Evolutionary conservation across 2,329 filamentous ascomycete genomes (phyloP), one percentile per base, ranked within the genome.

Genomic region (Neopestalotiopsis rosae): DNA sequence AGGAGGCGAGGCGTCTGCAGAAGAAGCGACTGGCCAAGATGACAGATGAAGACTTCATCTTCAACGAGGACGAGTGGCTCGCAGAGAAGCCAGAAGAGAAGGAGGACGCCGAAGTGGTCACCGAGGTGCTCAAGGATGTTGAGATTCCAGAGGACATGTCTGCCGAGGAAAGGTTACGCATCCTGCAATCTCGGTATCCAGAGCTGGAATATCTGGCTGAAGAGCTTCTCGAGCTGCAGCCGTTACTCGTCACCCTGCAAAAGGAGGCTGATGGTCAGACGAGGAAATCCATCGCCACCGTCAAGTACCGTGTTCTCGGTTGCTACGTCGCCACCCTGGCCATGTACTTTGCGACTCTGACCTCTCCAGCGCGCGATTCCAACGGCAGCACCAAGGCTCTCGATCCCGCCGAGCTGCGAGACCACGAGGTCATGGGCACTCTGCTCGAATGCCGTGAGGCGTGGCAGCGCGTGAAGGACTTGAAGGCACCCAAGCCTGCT

Each of bases 331-430:
- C 93, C 58, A 88, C 94, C 1, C 85, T 99, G 73, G 91, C 93
- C 63, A 95, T 97, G 89, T 99, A 99, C 80, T 97, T 99, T 79
- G 93, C 95, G 49, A 88, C 98, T 45, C 83, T 99, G n/a, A 94
- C 94, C 12, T 97, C 94, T 0, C 91, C 94, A 1, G 87, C 91
- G 2, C 86, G 90, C 64, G 89, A 90, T 69, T 82, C 84, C 0
- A 81, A 85, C 45, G 86, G 85, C 7, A 80, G 83, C 0, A 80
- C 82, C 13, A 86, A 90, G 69, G 87, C 93, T 0, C 81, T 97
- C 72, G 87, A 93, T 67, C 92, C 95, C 5, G 85, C 87, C n/a
- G 91, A 97, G 74, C 83, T 99, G 57, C 91, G 94, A 70, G 93
- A 97, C 66, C 96, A 99, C 79, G 91, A 94, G 14, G 89, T 99